Evolutionary conservation across 2,329 filamentous ascomycete genomes (phyloP).

Genomic region (Plectosphaerella plurivora): DNA sequence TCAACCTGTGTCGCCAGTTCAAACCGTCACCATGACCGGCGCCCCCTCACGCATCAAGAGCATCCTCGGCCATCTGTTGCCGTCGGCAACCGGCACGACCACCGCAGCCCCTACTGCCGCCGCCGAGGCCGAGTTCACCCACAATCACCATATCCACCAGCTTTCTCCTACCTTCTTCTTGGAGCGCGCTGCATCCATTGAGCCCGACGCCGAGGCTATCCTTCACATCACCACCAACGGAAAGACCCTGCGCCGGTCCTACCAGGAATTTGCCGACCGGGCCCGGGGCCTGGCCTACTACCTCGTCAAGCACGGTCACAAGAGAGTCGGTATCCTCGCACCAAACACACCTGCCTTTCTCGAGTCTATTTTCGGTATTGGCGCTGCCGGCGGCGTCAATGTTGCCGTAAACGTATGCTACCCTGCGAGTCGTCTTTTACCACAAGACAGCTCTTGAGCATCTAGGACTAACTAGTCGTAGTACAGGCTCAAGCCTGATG

Average conservation of each 20-base stretch:
- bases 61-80: constrained; percentile 47
- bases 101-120: constrained; percentile 3
- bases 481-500: constrained; percentile 68
- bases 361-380: constrained; percentile 83
- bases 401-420: constrained; percentile 50
- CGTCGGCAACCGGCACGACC: constrained; percentile 18
- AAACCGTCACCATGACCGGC: constrained; percentile 51
- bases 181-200: constrained; percentile 79
- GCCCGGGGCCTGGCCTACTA: constrained; percentile 87
- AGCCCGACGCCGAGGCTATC: constrained; percentile 80
- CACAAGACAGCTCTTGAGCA: too few species aligned
- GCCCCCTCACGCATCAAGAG: constrained; percentile 56
- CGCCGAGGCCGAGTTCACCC: constrained; percentile 26
- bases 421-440: too few species aligned
- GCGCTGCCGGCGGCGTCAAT: constrained; percentile 73
- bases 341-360: constrained; percentile 95
- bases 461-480: too few species aligned
- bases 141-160: constrained; percentile 63
- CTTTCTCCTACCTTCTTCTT: constrained; percentile 86
- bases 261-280: constrained; percentile 78
- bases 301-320: constrained; percentile 67
- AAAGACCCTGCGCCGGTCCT: constrained; percentile 68
- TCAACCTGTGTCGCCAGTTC: too few species aligned
- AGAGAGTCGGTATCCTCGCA: constrained; percentile 77
- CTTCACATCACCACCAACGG: constrained; percentile 80